A percentile compares a stretch with the other conserved stretches of the same genome.
These are phyloP conservation scores for Clonostachys rhizophaga DNA, from an alignment of 2,329 filamentous ascomycete genomes.

Conservation along the genomic window DNA sequence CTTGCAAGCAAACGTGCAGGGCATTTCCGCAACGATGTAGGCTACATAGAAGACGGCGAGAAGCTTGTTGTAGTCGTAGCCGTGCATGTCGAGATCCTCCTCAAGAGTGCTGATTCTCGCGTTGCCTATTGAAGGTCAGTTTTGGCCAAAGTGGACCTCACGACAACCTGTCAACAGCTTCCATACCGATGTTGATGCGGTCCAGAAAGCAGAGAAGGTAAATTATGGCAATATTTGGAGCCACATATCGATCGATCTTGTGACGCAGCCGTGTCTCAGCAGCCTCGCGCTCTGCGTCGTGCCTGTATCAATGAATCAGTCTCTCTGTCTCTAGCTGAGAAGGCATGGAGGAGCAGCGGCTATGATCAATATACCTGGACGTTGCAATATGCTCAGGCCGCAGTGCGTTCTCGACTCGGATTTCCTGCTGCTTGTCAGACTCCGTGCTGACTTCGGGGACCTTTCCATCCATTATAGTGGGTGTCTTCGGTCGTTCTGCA, in stretches of 20 bases:
- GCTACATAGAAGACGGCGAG: constrained; percentile 12
- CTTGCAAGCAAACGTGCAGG: constrained; percentile 58
- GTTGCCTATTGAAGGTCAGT: constrained; percentile 13
- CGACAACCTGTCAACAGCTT: not conserved
- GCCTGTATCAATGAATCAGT: no score
- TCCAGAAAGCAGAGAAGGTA: constrained; percentile 30
- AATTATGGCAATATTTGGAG: constrained; percentile 24
- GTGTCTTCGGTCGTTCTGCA: no score
- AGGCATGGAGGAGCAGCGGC: no score
- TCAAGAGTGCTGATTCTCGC: constrained; percentile 29
- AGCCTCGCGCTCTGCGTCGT: no score
- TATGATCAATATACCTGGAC: no score
- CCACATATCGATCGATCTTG: constrained; percentile 19
- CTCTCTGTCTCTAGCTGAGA: no score
- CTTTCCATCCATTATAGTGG: no score
- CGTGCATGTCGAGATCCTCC: constrained; percentile 24
- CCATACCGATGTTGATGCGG: constrained; percentile 26
- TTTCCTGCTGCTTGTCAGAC: no score
- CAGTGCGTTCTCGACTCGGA: no score
- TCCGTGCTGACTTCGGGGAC: no score
- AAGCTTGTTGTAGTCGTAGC: constrained; percentile 29
- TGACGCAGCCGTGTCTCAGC: constrained; percentile 1
- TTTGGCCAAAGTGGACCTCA: not conserved
- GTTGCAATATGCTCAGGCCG: no score
- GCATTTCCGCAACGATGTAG: constrained; percentile 37